Percentiles rank a stretch among this genome's conserved stretches.
phyloP scores from a whole-genome alignment of 768 basidiomycete genomes.

The Phylloporus sp. region DNA sequence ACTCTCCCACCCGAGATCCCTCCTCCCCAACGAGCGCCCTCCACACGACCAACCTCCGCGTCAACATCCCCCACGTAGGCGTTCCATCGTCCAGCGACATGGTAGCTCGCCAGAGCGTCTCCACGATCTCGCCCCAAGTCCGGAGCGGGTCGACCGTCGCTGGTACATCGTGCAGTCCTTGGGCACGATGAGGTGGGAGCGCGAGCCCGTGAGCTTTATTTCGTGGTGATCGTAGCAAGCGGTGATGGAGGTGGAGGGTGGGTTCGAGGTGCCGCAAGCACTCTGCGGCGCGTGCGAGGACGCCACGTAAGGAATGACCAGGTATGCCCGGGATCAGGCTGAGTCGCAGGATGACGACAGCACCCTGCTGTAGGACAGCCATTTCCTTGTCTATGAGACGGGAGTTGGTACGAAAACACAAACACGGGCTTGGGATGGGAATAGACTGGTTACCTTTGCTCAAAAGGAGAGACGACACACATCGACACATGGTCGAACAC shows the following conservation, averaged over 20 bases:
- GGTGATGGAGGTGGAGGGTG: conserved; percentile 3
- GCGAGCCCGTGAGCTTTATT: conserved; percentile 4
- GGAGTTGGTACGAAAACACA: too few relatives aligned
- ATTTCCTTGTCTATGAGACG: conserved; percentile 16
- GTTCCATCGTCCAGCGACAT: conserved; percentile 17
- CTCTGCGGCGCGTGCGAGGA: conserved; percentile 29
- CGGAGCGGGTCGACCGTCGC: conserved; percentile 26
- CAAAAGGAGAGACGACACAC: conserved; percentile 31
- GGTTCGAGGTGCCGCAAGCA: conserved; percentile 31
- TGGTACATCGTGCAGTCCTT: conserved; percentile 34
- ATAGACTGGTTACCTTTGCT: conserved; percentile 10
- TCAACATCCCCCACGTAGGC: conserved; percentile 50
- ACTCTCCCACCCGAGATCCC: conserved; percentile 42
- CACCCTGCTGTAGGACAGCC: conserved; percentile 20
- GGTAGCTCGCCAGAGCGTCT: conserved; percentile 37
- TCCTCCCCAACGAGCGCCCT: conserved; percentile 40
- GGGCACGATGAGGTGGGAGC: conserved; percentile 32
- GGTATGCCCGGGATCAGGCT: conserved; percentile 31
- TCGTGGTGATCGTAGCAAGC: neutral
- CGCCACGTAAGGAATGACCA: conserved; percentile 21
- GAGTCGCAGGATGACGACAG: conserved; percentile 34
- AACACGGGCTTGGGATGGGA: too few relatives aligned
- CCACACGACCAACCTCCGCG: conserved; percentile 53
- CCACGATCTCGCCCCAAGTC: conserved; percentile 49
- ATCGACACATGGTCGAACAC: conserved; percentile 51